Percentiles rank a stretch among this genome's conserved stretches.
phyloP scores from a whole-genome alignment of 306 rosid genomes.

The Aeschynomene evenia region DNA sequence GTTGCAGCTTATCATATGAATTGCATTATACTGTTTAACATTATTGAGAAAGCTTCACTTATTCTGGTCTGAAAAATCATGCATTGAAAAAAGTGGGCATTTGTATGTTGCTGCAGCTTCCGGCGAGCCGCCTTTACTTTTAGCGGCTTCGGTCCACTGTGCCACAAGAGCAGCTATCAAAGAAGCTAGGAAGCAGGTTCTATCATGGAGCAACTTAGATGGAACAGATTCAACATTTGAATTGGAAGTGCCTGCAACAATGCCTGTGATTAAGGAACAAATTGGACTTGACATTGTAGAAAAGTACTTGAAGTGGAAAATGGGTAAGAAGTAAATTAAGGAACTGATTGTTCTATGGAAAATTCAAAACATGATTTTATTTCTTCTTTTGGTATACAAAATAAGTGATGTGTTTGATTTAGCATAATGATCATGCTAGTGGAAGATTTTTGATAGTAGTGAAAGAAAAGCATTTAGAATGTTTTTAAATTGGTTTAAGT shows the following conservation, averaged over 20 bases:
- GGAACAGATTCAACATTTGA: conserved; percentile 43
- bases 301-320: conserved; percentile 70
- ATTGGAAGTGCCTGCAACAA: conserved; percentile 79
- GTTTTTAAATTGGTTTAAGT: background rate
- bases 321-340: conserved; percentile 32
- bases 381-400: background rate
- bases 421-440: conserved; percentile 1
- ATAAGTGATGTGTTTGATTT: background rate
- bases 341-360: background rate
- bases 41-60: background rate
- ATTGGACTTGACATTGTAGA: conserved; percentile 74
- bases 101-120: conserved; percentile 65
- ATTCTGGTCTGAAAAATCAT: background rate
- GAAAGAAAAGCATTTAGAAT: background rate
- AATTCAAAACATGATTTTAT: conserved; percentile 5
- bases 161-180: conserved; percentile 82
- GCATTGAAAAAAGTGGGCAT: background rate
- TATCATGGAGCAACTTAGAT: conserved; percentile 54
- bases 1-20: background rate
- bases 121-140: conserved; percentile 86
- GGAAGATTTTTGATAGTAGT: background rate
- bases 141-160: conserved; percentile 83
- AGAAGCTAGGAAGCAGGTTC: conserved; percentile 76
- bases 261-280: conserved; percentile 83
- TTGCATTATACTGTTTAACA: background rate